Conservation (phyloP, 306 rosid genomes). For the Fragaria nilgerrensis region DNA sequence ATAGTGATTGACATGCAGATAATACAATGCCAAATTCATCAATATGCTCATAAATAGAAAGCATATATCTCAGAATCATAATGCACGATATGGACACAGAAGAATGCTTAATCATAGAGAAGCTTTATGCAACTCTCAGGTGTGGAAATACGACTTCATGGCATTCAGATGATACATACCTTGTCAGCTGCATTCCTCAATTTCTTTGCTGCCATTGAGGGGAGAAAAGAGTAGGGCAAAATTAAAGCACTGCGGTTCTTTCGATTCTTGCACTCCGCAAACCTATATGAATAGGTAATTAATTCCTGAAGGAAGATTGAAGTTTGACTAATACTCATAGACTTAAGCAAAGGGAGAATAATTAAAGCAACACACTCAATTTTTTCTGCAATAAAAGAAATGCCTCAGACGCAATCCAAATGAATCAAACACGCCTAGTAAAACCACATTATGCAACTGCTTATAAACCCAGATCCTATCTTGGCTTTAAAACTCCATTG, state of each 20-base stretch:
- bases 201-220: conserved; percentile 68
- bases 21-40: not conserved
- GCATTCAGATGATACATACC: conserved; percentile 40
- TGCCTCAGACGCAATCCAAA: not conserved
- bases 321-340: not conserved
- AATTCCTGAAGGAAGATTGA: conserved; percentile 19
- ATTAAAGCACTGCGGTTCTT: conserved; percentile 66
- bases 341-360: not conserved
- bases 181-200: conserved; percentile 73
- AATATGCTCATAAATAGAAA: not conserved
- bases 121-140: not conserved
- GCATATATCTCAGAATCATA: not conserved
- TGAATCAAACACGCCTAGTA: not conserved
- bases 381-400: not conserved
- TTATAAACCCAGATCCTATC: not conserved
- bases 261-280: conserved; percentile 97
- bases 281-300: conserved; percentile 50
- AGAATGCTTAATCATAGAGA: not conserved
- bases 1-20: not conserved
- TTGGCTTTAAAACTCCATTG: conserved; percentile 5
- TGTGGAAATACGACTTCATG: conserved; percentile 11
- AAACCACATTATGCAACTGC: not conserved
- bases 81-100: not conserved
- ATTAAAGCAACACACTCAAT: not conserved
- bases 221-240: conserved; percentile 83